A percentile compares a stretch with the other conserved stretches of the same genome.
Evolutionary conservation across 2,329 filamentous ascomycete genomes (phyloP).

Genomic region (Apiospora hydei): DNA sequence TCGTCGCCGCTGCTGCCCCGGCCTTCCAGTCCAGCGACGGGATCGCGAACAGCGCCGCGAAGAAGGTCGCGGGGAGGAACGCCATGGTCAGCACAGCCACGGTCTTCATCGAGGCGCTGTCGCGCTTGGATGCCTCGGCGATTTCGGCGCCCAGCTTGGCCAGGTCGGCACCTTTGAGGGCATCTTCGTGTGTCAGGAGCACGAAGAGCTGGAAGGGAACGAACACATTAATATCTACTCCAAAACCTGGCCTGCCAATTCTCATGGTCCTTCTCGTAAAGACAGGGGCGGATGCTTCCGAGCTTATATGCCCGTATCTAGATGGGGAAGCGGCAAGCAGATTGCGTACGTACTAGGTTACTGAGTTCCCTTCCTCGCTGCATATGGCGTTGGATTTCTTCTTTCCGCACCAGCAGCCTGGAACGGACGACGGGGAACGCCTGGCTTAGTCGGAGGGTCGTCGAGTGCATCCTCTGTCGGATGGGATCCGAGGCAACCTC

Average conservation of each 20-base stretch:
- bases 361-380: not conserved
- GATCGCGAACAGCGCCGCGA: too few relatives aligned
- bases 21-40: too few relatives aligned
- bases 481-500: not conserved
- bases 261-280: too few relatives aligned
- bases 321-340: not conserved
- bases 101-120: too few relatives aligned
- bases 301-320: not conserved
- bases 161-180: conserved; percentile 32
- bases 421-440: too few relatives aligned
- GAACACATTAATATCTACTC: not conserved
- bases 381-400: too few relatives aligned
- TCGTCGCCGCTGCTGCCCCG: too few relatives aligned
- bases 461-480: not conserved
- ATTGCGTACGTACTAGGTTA: not conserved
- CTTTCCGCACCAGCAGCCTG: too few relatives aligned
- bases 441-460: too few relatives aligned
- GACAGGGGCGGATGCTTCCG: too few relatives aligned
- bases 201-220: conserved; percentile 33
- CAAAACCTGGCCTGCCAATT: not conserved
- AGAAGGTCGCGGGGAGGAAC: too few relatives aligned
- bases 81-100: too few relatives aligned
- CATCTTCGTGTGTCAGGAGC: conserved; percentile 36
- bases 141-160: conserved; percentile 33
- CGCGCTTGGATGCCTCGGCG: conserved; percentile 24